Evolutionary conservation across 192 early-diverging fungal species (phyloP), one percentile per base, ranked within the genome.

Genomic region (Coemansia sp.): DNA sequence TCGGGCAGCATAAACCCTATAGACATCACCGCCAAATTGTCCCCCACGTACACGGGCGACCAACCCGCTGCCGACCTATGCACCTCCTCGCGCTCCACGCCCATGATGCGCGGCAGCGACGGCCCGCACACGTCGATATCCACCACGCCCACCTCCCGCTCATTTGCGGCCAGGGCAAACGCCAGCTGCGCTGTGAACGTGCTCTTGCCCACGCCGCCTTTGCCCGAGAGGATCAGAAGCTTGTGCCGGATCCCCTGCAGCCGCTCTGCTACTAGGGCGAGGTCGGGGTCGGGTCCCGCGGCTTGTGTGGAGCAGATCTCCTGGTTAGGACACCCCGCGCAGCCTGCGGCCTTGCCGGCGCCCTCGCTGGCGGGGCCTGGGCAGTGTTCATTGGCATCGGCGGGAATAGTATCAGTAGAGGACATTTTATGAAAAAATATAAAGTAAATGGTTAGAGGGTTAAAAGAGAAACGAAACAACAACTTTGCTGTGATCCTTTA

Each of bases 91-190:
- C 85, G 85, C 39, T 88, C 88, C 33, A 94, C 72, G 0, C 95
- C 95, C 91, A 99, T 92, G 61, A 98, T 95, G 29, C 87, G 89
- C 7, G 96, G 96, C n/a, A 97, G 84, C 13, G 93, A 95, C 0
- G 97, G 97, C 1, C 97, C 97, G 69, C 95, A 97, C 5, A 99
- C 88, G 78, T 99, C 97, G 63, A 99, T 89, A 78, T 99, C 97
- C 64, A 95, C 89, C 36, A 98, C 90, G 2, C 97, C 97, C 3
- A 94, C 87, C 31, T 87, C 79, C 19, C 48, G 68, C 17, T 36
- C 50, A 0, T 61, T 70, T 57, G 27, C 65, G 1, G 88, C 84
- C 7, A 99, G 84, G 3, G 95, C 89, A 67, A 96, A 92, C 0
- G 93, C 91, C 1, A 99, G 89, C 46, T 95, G 90, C 6, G 91